Evolutionary conservation across 177 flowering plant genomes (phyloP).

Genomic region (Vitis hybrid): DNA sequence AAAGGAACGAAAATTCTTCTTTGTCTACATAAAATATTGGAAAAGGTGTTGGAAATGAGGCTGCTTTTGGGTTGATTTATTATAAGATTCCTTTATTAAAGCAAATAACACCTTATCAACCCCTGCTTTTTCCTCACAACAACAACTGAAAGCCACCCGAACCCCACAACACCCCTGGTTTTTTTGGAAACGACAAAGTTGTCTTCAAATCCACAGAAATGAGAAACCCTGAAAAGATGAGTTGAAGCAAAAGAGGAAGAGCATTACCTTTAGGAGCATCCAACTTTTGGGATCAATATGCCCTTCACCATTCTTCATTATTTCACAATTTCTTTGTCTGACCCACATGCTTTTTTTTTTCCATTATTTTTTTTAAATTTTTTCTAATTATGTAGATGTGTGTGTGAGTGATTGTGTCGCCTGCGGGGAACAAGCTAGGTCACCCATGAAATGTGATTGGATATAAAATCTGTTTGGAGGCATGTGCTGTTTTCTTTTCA

Average conservation of each 20-base stretch:
- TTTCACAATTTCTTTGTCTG: not conserved
- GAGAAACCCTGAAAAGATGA: conserved; percentile 7
- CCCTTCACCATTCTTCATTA: conserved; percentile 5
- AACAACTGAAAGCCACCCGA: conserved; percentile 14
- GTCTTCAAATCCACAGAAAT: conserved; percentile 14
- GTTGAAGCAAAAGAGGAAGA: conserved; percentile 11
- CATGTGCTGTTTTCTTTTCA: too few species aligned
- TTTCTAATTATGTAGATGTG: not conserved
- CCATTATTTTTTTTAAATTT: not conserved
- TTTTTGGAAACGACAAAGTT: not conserved
- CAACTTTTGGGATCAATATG: conserved; percentile 9
- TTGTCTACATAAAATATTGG: conserved; percentile 24
- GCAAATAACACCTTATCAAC: not conserved
- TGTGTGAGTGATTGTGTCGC: not conserved
- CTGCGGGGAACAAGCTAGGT: too few species aligned
- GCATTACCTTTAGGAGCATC: conserved; percentile 14
- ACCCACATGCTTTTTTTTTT: not conserved
- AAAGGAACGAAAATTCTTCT: conserved; percentile 19
- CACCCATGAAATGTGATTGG: too few species aligned
- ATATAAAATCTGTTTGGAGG: too few species aligned
- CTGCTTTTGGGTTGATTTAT: conserved; percentile 14
- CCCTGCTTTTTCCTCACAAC: conserved; percentile 2
- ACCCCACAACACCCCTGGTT: not conserved
- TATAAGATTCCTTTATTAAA: conserved; percentile 19
- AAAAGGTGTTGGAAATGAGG: conserved; percentile 17